Evolutionary conservation across 345 rosid species (phyloP), one percentile per base, ranked within the genome.

Genomic region (Streptanthus diversifolius): DNA sequence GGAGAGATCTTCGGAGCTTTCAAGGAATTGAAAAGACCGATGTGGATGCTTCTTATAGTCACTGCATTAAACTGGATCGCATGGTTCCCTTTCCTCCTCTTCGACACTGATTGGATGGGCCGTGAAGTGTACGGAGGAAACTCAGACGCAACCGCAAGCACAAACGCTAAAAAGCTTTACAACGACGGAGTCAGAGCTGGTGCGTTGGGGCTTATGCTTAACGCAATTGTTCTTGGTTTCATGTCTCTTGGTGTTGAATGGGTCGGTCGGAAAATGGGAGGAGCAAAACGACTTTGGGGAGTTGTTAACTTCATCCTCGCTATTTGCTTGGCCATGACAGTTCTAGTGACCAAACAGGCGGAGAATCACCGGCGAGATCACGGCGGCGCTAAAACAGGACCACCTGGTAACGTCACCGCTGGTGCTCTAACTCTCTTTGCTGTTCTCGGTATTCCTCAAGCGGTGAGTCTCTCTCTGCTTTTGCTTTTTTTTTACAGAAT

Each of bases 81-180:
- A 0, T 91, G 97, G 97, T 90, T 90, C 64, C 98, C 97, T 5
- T 93, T 93, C 80, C 67, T 90, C 44, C 74, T 90, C 51, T 90
- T 80, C 75, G 90, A 90, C 75, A 93, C 98, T 5, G 97, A 93
- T 17, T 93, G 97, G 98, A 85, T 89, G 91, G 98, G 97, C 17
- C 77, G 90, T 22, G 93, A 93, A 66, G 92, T 93, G 53, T 93
- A 84, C 85, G 98, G 98, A 1, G 98, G 98, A 1, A 53, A 72
- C 67, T 74, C 90, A 0, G 66, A 63, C 7, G 88, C 88, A 2
- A 22, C 22, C 0, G 63, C 62, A 3, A 66, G 18, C 3, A 0
- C 5, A 3, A 5, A 0, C 37, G 24, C 72, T 29, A 56, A 39
- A 3, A 70, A 64, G 67, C 56, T 86, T 49, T 93, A 90, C 67